phyloP scores from a whole-genome alignment of 2,329 filamentous ascomycete genomes.

The Aspergillus costaricaensis region DNA sequence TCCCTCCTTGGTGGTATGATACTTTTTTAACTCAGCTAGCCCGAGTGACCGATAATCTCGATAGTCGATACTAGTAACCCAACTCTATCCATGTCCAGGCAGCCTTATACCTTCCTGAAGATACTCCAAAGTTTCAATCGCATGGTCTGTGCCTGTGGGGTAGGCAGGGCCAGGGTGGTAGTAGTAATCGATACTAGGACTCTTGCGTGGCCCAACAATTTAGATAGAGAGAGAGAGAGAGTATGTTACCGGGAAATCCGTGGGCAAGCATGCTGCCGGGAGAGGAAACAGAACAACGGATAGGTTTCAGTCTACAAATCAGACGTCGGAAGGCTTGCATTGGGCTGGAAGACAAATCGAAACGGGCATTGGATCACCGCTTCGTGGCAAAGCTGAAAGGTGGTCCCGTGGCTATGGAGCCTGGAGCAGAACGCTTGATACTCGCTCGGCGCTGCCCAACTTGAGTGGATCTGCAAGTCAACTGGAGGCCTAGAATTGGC shows the following conservation, averaged over 20 bases:
- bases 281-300: background rate
- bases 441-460: conserved; percentile 21
- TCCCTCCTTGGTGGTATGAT: background rate
- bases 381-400: conserved; percentile 24
- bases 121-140: background rate
- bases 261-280: background rate
- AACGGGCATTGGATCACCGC: conserved; percentile 15
- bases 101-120: background rate
- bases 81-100: background rate
- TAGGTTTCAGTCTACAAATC: background rate
- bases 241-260: background rate
- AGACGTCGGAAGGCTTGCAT: conserved; percentile 3
- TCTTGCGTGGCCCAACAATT: background rate
- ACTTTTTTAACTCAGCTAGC: background rate
- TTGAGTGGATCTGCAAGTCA: conserved; percentile 15
- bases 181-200: background rate
- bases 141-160: conserved; percentile 1
- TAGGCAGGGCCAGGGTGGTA: background rate
- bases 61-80: too few relatives aligned
- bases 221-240: background rate
- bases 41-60: too few relatives aligned
- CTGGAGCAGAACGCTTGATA: conserved; percentile 14
- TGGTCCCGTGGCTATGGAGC: conserved; percentile 18
- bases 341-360: conserved; percentile 7
- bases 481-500: conserved; percentile 13